Base-by-base conservation (phyloP, 768 basidiomycete species). In the Tricholoma sp. region DNA sequence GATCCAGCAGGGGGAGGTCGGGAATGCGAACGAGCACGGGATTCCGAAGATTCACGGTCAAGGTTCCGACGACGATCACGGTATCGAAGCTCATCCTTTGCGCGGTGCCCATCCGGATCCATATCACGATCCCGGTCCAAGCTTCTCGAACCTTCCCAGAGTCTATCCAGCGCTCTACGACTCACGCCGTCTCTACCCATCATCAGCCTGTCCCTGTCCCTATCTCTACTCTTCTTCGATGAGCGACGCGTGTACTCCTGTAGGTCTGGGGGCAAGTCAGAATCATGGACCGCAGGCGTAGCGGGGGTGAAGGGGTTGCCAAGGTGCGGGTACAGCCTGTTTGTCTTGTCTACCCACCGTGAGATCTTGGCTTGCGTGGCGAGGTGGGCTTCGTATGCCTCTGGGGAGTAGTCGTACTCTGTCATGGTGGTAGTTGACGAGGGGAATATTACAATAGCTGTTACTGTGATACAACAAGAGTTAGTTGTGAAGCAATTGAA, bases 351-450 rank as follows among this genome's bases (percentile, higher is more conserved):
- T 12, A 61, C 63, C 63, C 63, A 64, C 10, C 54, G 52, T 0
- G 60, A 59, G 31, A 64, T 61, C 45, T 59, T 61, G 47, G 59
- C 47, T 50, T 64, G 61, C 18, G 52, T 56, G 32, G 47, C 59
- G 5, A 66, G 34, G 57, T 53, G 59, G 0, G 52, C 61, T 39
- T 64, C 61, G 27, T 57, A 64, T 16, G 65, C 65, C 34, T 64
- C 65, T 0, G 65, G 65, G 14, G 65, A 64, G 37, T 61, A 66
- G 56, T 66, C 65, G 52, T 66, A 66, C 51, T 66, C 65, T 21
- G 65, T 66, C 65, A 66, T 66, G 5, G 19, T 19, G 29, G 27
- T 10, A n/a, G n/a, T 27, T 3, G 27, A 52, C 45, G 32, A 57
- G 57, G 43, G 57, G 45, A 43, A 46, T 3, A 29, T 29, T 39